A percentile compares a stretch with the other conserved stretches of the same genome.
These are phyloP conservation scores for Ogataea corticis DNA, from an alignment of 805 yeast species.

Conservation along the genomic window DNA sequence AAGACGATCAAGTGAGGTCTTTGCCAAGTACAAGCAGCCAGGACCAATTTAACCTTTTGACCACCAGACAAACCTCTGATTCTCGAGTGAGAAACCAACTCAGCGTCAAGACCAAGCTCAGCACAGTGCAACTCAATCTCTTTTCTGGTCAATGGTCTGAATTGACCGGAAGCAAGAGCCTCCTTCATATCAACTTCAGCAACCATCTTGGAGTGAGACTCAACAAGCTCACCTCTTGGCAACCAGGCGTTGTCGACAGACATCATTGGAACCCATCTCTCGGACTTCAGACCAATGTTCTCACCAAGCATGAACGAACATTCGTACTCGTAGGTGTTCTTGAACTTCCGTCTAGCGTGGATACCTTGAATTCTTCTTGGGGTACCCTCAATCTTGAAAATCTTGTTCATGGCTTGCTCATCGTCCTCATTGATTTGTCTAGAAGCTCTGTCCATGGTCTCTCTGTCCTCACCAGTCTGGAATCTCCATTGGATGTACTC, in stretches of 20 bases:
- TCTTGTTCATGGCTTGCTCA: slow-evolving; percentile 98
- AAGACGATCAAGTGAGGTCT: slow-evolving; percentile 99
- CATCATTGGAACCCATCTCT: slow-evolving; percentile 99
- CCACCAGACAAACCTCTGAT: slow-evolving; percentile 99
- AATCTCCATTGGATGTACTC: slow-evolving; percentile 99
- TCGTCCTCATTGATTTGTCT: slow-evolving; percentile 96
- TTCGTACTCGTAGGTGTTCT: slow-evolving; percentile 99
- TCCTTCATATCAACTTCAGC: slow-evolving; percentile 99
- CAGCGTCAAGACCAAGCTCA: slow-evolving; percentile 97
- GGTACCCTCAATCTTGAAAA: slow-evolving; percentile 98
- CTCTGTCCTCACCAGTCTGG: slow-evolving; percentile 99
- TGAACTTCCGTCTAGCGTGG: slow-evolving; percentile 98
- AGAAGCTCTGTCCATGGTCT: slow-evolving; percentile 99
- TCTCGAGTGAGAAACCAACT: slow-evolving; percentile 99
- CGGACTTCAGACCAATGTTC: slow-evolving; percentile 97
- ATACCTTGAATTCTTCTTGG: slow-evolving; percentile 96
- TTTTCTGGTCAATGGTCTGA: slow-evolving; percentile 99
- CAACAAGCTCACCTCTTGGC: slow-evolving; percentile 97
- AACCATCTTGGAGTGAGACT: slow-evolving; percentile 98
- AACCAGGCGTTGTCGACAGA: slow-evolving; percentile 99
- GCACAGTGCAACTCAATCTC: slow-evolving; percentile 99
- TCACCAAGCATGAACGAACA: slow-evolving; percentile 97
- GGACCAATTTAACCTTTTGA: slow-evolving; percentile 98
- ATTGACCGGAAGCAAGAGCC: slow-evolving; percentile 99
- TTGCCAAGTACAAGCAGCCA: slow-evolving; percentile 99